A percentile compares a stretch with the other conserved stretches of the same genome.
Conservation (phyloP, 2,329 filamentous ascomycete species). For the Sporothrix luriei region DNA sequence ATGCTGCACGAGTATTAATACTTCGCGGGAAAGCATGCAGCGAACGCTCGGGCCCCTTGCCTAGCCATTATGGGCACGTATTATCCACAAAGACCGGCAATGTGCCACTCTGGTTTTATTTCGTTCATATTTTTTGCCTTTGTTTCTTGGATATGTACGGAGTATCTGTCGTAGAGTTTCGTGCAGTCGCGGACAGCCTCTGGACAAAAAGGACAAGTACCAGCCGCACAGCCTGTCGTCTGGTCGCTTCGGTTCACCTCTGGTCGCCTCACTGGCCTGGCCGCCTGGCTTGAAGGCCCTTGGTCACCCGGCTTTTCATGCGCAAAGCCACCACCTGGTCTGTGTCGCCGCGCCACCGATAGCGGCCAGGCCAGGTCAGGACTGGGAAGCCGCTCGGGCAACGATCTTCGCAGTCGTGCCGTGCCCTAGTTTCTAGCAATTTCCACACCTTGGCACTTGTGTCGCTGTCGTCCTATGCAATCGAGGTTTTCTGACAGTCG, state of each 20-base stretch:
- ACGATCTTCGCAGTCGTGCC: constrained; percentile 1
- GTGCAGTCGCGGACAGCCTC: neutral
- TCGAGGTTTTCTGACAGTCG: neutral
- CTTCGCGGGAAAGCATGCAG: neutral
- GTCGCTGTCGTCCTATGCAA: neutral
- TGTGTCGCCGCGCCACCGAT: constrained; percentile 16
- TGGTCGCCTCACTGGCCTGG: neutral
- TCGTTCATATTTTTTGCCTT: neutral
- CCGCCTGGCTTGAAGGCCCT: neutral
- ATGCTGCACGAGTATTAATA: neutral
- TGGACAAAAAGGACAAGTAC: neutral
- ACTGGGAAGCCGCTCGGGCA: neutral
- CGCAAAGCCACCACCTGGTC: constrained; percentile 22
- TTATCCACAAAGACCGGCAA: constrained; percentile 20
- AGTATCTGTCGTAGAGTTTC: too few species aligned
- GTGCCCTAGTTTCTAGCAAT: neutral
- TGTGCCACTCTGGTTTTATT: neutral
- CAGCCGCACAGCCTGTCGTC: neutral
- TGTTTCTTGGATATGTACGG: neutral
- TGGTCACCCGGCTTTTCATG: constrained; percentile 10
- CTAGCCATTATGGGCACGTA: neutral
- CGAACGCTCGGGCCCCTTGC: constrained; percentile 16
- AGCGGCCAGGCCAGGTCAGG: neutral
- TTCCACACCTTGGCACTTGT: neutral
- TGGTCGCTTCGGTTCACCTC: neutral